Conservation (phyloP, 371 early-diverging fungal species). For the Fennellomyces sp. region DNA sequence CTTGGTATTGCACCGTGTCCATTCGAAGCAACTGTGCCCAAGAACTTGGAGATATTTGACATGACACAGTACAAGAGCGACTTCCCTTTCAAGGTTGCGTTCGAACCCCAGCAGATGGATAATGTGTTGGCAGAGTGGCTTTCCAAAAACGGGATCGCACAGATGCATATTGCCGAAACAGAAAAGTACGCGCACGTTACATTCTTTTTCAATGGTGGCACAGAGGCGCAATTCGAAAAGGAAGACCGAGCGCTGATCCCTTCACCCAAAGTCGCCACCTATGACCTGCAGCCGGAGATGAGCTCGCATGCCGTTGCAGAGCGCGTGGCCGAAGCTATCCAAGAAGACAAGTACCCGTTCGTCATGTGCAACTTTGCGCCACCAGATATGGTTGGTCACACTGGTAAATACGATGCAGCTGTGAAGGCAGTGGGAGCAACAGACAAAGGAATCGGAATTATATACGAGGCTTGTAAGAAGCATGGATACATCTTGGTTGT, state of each 20-base stretch:
- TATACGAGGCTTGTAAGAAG: conserved; percentile 90
- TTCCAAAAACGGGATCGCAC: conserved; percentile 79
- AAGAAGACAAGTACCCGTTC: conserved; percentile 83
- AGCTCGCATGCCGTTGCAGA: conserved; percentile 87
- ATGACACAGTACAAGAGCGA: conserved; percentile 99
- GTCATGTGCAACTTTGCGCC: conserved; percentile 99
- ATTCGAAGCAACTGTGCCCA: conserved; percentile 79
- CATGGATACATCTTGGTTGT: conserved; percentile 93
- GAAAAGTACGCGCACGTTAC: conserved; percentile 99
- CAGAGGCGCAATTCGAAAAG: conserved; percentile 83
- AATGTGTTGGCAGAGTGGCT: conserved; percentile 98
- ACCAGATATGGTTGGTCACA: conserved; percentile 99
- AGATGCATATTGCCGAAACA: conserved; percentile 98
- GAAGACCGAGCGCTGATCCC: conserved; percentile 93
- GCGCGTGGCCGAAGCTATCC: conserved; percentile 86
- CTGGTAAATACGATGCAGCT: conserved; percentile 96
- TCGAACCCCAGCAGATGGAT: conserved; percentile 94
- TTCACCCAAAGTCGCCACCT: conserved; percentile 97
- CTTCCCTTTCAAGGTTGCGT: conserved; percentile 90
- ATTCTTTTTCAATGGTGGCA: conserved; percentile 99
- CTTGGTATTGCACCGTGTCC: conserved; percentile 88
- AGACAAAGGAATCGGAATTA: conserved; percentile 92
- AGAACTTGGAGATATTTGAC: conserved; percentile 83
- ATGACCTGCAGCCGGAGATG: conserved; percentile 98
- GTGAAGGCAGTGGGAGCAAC: conserved; percentile 92